phyloP scores from a whole-genome alignment of 768 basidiomycete genomes.

The Rubroboletus pulcherrimus region DNA sequence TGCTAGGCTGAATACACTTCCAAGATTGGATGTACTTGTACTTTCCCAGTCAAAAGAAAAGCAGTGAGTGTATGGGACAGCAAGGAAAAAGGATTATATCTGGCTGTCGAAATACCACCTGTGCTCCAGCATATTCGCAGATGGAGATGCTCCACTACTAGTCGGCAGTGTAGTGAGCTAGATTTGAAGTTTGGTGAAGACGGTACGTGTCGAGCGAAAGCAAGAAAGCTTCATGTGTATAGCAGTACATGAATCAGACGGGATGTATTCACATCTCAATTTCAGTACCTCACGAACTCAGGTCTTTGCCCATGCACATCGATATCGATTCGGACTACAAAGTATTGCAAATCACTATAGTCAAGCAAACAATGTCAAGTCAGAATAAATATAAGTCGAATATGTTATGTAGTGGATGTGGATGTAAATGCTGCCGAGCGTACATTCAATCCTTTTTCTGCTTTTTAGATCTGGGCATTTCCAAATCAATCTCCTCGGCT shows the following conservation, averaged over 20 bases:
- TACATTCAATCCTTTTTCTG: constrained; percentile 42
- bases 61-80: no score
- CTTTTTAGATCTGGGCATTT: constrained; percentile 78
- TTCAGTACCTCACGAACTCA: not conserved
- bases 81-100: not conserved
- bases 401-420: constrained; percentile 8
- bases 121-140: not conserved
- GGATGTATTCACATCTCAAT: not conserved
- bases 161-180: not conserved
- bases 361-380: constrained; percentile 10
- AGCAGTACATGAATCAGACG: not conserved
- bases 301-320: not conserved
- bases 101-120: not conserved
- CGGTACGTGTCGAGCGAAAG: not conserved
- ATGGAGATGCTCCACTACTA: not conserved
- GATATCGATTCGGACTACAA: constrained; percentile 1
- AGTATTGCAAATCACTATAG: constrained; percentile 3
- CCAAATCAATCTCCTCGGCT: constrained; percentile 83
- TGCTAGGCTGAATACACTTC: not conserved
- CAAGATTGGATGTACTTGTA: not conserved
- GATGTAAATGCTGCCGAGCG: constrained; percentile 9
- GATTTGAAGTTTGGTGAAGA: not conserved
- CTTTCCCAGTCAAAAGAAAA: not conserved
- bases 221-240: not conserved
- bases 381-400: constrained; percentile 26